phyloP scores from a whole-genome alignment of 257 asterid genomes.

The Haberlea rhodopensis region DNA sequence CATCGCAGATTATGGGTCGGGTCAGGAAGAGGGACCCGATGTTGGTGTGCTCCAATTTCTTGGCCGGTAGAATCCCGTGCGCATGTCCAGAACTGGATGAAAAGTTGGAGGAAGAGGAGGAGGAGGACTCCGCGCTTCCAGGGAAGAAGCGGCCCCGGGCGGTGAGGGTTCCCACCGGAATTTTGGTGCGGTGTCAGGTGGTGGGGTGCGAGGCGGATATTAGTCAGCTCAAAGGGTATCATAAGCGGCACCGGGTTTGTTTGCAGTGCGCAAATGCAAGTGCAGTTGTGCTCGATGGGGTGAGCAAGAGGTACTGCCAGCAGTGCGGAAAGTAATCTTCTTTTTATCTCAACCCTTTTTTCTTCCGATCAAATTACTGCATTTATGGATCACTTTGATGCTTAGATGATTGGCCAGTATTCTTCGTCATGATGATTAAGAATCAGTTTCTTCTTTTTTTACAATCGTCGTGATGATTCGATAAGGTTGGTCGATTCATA shows the following conservation, averaged over 20 bases:
- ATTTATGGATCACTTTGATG: background rate
- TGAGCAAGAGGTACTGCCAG: slow-evolving; percentile 85
- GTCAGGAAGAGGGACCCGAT: slow-evolving; percentile 20
- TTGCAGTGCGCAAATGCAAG: slow-evolving; percentile 74
- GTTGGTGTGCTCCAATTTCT: slow-evolving; percentile 71
- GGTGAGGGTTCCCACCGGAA: slow-evolving; percentile 43
- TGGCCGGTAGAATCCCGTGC: slow-evolving; percentile 85
- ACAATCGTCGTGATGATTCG: too few species aligned
- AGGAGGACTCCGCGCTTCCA: slow-evolving; percentile 38
- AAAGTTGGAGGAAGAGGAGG: slow-evolving; percentile 50
- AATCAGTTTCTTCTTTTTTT: background rate
- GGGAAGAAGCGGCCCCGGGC: slow-evolving; percentile 74
- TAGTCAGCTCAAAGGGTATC: slow-evolving; percentile 90
- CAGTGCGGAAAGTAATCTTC: slow-evolving; percentile 64
- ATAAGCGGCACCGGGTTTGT: slow-evolving; percentile 82
- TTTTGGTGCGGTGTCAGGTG: slow-evolving; percentile 71
- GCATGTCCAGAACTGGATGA: slow-evolving; percentile 93
- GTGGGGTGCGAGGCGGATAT: slow-evolving; percentile 86
- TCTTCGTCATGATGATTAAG: background rate
- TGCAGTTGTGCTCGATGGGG: slow-evolving; percentile 68
- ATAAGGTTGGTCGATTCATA: background rate
- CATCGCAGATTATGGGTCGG: background rate
- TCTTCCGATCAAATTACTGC: slow-evolving; percentile 4
- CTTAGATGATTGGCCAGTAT: slow-evolving; percentile 1
- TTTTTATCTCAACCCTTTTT: background rate